A percentile compares a stretch with the other conserved stretches of the same genome.
phyloP scores from a whole-genome alignment of 2,329 filamentous ascomycete species.

The Alternaria infectoria region DNA sequence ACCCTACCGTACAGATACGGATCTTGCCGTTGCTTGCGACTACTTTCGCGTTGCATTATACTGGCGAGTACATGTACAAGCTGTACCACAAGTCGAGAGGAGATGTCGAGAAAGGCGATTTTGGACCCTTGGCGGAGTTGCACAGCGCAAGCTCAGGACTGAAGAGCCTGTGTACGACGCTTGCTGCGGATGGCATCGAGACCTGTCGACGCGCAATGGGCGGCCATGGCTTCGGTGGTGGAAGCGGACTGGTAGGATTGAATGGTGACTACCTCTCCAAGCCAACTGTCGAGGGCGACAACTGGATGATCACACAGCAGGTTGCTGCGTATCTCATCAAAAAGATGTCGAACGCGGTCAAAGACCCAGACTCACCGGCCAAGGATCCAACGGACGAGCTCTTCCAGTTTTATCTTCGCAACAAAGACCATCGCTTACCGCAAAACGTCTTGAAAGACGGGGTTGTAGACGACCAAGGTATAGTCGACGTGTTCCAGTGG shows the following conservation, averaged over 20 bases:
- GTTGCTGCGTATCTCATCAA: slow-evolving; percentile 60
- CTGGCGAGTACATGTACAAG: slow-evolving; percentile 58
- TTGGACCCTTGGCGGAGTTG: slow-evolving; percentile 57
- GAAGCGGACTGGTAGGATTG: slow-evolving; percentile 59
- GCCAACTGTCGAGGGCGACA: slow-evolving; percentile 63
- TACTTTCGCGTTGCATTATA: slow-evolving; percentile 58
- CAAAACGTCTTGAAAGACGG: slow-evolving; percentile 35
- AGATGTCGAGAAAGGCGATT: slow-evolving; percentile 58
- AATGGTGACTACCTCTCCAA: slow-evolving; percentile 61
- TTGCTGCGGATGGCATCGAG: slow-evolving; percentile 62
- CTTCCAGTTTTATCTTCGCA: slow-evolving; percentile 50
- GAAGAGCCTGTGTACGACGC: slow-evolving; percentile 60
- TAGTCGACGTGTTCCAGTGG: slow-evolving; percentile 55
- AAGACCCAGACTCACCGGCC: slow-evolving; percentile 38
- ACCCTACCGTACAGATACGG: slow-evolving; percentile 61
- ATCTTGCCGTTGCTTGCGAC: slow-evolving; percentile 61
- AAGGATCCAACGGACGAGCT: slow-evolving; percentile 51
- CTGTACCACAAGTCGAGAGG: slow-evolving; percentile 55
- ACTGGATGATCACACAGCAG: slow-evolving; percentile 65
- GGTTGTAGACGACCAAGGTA: slow-evolving; percentile 44
- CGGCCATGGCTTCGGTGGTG: slow-evolving; percentile 61
- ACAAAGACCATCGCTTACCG: slow-evolving; percentile 34
- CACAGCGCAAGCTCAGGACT: slow-evolving; percentile 62
- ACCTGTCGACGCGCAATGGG: slow-evolving; percentile 61
- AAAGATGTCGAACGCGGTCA: slow-evolving; percentile 54